Evolutionary conservation across 2,329 filamentous ascomycete species (phyloP).

Genomic region (Colletotrichum acutatum): DNA sequence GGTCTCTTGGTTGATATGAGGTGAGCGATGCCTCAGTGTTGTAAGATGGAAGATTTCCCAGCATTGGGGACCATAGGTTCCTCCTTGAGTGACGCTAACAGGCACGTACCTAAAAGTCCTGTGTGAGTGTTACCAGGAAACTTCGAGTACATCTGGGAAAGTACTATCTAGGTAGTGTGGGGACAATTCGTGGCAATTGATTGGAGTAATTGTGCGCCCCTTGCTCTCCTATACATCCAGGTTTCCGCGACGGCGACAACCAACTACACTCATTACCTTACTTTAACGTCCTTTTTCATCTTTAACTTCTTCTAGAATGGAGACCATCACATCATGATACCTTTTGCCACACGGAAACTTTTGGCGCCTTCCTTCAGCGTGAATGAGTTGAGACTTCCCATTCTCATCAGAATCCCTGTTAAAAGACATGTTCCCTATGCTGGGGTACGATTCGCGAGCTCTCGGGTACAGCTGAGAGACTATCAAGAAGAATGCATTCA

Average conservation of each 20-base stretch:
- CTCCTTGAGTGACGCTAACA: conserved; percentile 1
- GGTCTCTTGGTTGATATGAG: background rate
- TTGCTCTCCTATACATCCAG: background rate
- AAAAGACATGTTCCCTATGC: background rate
- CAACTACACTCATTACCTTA: background rate
- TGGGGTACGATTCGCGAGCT: conserved; percentile 9
- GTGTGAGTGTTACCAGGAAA: background rate
- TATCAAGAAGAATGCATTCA: conserved; percentile 95
- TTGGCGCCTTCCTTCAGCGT: background rate
- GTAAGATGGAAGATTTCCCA: conserved; percentile 24
- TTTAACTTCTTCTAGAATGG: background rate
- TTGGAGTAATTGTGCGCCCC: background rate
- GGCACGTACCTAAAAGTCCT: background rate
- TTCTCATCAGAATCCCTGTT: background rate
- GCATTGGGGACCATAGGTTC: background rate
- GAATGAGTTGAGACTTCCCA: background rate
- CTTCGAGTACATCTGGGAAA: background rate
- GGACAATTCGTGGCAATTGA: background rate
- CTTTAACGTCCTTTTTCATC: background rate
- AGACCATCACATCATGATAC: conserved; percentile 7
- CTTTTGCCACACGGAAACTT: background rate
- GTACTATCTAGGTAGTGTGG: background rate
- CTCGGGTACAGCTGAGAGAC: conserved; percentile 72
- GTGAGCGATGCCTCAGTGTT: background rate
- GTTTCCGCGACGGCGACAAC: background rate